Evolutionary conservation across 2,329 filamentous ascomycete genomes (phyloP), one percentile per base, ranked within the genome.

Genomic region (Colletotrichum sp.): DNA sequence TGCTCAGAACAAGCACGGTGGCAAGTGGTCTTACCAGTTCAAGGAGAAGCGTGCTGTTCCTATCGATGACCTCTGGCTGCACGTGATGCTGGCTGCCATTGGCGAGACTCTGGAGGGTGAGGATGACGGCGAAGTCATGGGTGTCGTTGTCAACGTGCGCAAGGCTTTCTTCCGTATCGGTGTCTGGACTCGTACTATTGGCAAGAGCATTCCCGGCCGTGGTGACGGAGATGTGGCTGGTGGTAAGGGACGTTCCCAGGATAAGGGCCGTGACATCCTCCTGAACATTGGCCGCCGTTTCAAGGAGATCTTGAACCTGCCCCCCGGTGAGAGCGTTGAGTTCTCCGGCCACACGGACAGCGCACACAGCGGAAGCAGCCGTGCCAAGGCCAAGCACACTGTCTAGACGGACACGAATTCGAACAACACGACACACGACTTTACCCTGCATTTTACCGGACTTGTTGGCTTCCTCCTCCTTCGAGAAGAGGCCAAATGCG

Each of bases 1-100:
- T 85, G 90, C 92, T 30, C 96, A 98, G 89, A 99, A 99, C 90
- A 99, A 98, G 91, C 96, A 98, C 85, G 97, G 97, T 81, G 97
- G 97, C 87, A 98, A 98, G 88, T 99, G 97, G 97, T 96, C 96
- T 30, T 98, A 97, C 88, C 94, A 95, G 82, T 98, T 98, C 93
- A 98, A 97, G 90, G 95, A 98, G 81, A 98, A 98, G 92, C 94
- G 94, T 83, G 92, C 90, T 79, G 91, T 98, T 84, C 95, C 96
- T 81, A 97, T 98, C 85, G 96, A 99, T 84, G 94, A 96, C 75
- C 91, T 98, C 71, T 99, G 97, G 97, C 93, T 99, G 76, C 95
- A 98, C 85, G 95, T 98, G 78, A 98, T 99, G 93, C 94, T 99
- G 80, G 93, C 94, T 36, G 97, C 96, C 71, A 98, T 99, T 80